Evolutionary conservation across 2,329 filamentous ascomycete genomes (phyloP).

Genomic region (Microsporum canis): DNA sequence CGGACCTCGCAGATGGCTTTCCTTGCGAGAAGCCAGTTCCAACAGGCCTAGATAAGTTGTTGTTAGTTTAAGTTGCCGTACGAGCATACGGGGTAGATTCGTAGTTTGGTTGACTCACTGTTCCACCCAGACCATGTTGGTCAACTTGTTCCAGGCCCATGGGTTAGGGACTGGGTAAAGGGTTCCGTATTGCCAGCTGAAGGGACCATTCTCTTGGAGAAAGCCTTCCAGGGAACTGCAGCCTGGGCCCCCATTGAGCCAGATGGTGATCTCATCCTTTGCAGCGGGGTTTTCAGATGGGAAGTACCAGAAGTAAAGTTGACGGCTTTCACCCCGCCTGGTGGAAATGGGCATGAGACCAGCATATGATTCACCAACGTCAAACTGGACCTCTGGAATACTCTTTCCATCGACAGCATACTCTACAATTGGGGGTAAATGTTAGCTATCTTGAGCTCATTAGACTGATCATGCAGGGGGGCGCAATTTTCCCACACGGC

Average conservation of each 20-base stretch:
- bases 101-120: slow-evolving; percentile 38
- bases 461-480: background rate
- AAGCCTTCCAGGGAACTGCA: slow-evolving; percentile 55
- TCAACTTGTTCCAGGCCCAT: slow-evolving; percentile 64
- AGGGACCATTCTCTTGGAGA: slow-evolving; percentile 66
- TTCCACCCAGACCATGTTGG: slow-evolving; percentile 67
- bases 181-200: slow-evolving; percentile 58
- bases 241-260: slow-evolving; percentile 45
- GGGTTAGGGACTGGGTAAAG: slow-evolving; percentile 52
- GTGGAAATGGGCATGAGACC: slow-evolving; percentile 45
- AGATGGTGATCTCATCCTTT: slow-evolving; percentile 35
- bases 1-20: slow-evolving; percentile 50
- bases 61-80: slow-evolving; percentile 6
- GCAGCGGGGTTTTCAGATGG: slow-evolving; percentile 36
- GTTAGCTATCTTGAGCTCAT: background rate
- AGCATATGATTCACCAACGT: slow-evolving; percentile 45
- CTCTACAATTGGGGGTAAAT: slow-evolving; percentile 34
- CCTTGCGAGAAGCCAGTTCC: slow-evolving; percentile 60
- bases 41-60: slow-evolving; percentile 28
- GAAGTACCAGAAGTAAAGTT: slow-evolving; percentile 42
- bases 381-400: slow-evolving; percentile 59
- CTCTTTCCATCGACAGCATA: slow-evolving; percentile 50
- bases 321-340: slow-evolving; percentile 33
- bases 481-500: background rate
- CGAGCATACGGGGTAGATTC: background rate